These are phyloP conservation scores for Annulohypoxylon truncatum DNA, from an alignment of 2,329 filamentous ascomycete species.

Conservation along the genomic window DNA sequence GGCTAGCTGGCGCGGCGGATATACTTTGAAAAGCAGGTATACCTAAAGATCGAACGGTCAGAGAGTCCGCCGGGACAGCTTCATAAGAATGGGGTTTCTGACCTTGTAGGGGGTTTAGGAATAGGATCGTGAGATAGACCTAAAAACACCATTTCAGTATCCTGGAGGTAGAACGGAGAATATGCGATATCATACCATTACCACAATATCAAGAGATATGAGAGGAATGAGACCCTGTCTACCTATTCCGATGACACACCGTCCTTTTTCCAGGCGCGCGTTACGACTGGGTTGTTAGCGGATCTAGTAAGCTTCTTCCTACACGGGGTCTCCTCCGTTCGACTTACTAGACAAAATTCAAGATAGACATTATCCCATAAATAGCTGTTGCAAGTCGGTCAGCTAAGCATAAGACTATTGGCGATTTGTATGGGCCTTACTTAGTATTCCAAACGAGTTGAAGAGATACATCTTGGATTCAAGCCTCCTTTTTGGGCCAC, in stretches of 20 bases:
- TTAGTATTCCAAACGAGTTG: slow-evolving; percentile 69
- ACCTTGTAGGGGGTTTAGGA: slow-evolving; percentile 70
- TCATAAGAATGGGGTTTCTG: slow-evolving; percentile 37
- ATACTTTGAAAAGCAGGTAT: slow-evolving; percentile 66
- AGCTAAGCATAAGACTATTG: neutral
- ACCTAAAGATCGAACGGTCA: slow-evolving; percentile 49
- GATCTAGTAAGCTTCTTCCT: neutral
- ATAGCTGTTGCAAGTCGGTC: slow-evolving; percentile 49
- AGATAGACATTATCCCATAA: slow-evolving; percentile 60
- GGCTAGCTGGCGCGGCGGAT: slow-evolving; percentile 54
- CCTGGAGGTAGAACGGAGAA: neutral
- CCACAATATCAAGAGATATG: slow-evolving; percentile 69
- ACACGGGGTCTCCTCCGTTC: neutral
- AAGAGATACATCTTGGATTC: slow-evolving; percentile 69
- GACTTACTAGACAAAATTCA: slow-evolving; percentile 71
- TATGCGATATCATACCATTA: slow-evolving; percentile 58
- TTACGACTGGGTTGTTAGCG: slow-evolving; percentile 60
- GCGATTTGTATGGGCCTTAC: slow-evolving; percentile 45
- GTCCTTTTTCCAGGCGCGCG: slow-evolving; percentile 63
- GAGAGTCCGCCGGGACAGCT: neutral
- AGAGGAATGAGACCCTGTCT: slow-evolving; percentile 69
- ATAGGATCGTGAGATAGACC: slow-evolving; percentile 71
- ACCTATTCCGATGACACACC: slow-evolving; percentile 72
- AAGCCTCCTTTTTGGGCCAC: slow-evolving; percentile 61
- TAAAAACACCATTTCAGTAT: slow-evolving; percentile 41